Evolutionary conservation across 495 filamentous ascomycete genomes (phyloP).

Genomic region (Neurospora terricola): DNA sequence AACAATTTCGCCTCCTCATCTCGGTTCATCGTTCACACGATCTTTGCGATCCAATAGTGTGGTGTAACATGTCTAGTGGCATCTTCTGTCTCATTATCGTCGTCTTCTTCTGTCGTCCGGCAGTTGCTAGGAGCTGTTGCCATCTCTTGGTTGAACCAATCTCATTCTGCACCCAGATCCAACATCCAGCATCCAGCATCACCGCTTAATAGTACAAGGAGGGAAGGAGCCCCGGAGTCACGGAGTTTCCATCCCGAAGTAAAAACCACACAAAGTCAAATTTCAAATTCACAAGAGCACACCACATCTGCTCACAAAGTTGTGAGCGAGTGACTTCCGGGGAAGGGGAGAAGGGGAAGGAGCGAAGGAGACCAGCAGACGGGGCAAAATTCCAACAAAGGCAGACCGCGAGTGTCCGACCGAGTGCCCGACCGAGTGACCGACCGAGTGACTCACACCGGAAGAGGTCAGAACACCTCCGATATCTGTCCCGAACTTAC

Average conservation of each 20-base stretch:
- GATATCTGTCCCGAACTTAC: not conserved
- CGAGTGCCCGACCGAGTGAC: not conserved
- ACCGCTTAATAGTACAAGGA: too few species aligned
- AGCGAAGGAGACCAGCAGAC: too few species aligned
- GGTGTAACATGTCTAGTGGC: not conserved
- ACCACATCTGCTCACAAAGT: too few species aligned
- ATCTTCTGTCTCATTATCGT: not conserved
- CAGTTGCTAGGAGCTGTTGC: not conserved
- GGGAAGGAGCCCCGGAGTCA: too few species aligned
- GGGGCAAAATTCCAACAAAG: not conserved
- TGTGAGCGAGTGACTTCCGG: not conserved
- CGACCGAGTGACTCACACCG: not conserved
- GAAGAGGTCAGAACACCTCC: not conserved
- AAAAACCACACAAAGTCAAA: too few species aligned
- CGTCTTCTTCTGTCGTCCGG: too few species aligned
- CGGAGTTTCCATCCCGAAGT: too few species aligned
- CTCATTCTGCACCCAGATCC: too few species aligned
- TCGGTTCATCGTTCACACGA: not conserved
- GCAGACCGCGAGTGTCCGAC: not conserved
- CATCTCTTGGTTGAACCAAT: too few species aligned
- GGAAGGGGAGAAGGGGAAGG: not conserved
- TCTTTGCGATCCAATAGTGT: not conserved
- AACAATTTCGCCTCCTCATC: not conserved
- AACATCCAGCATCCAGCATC: too few species aligned
- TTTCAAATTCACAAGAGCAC: too few species aligned